A percentile compares a stretch with the other conserved stretches of the same genome.
These are phyloP conservation scores for Alternaria arborescens DNA, from an alignment of 2,329 filamentous ascomycete genomes.

Conservation along the genomic window DNA sequence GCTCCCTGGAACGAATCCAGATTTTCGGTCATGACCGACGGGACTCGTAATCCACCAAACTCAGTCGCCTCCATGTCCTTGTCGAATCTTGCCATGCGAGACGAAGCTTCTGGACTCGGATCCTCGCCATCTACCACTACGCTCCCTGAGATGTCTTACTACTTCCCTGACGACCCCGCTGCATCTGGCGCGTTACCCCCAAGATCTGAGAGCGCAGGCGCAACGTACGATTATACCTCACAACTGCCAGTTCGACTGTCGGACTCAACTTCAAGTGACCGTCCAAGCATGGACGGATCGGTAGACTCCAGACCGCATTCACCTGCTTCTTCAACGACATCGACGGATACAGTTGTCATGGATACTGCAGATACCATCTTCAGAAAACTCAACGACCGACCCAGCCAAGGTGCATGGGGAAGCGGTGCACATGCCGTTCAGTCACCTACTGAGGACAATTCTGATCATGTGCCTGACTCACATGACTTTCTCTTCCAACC, in stretches of 20 bases:
- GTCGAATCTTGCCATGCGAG: constrained; percentile 15
- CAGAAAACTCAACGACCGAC: constrained; percentile 36
- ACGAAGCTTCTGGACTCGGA: constrained; percentile 11
- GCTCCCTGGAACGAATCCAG: constrained; percentile 26
- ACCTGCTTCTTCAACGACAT: constrained; percentile 32
- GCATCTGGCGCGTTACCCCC: constrained; percentile 25
- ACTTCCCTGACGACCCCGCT: constrained; percentile 36
- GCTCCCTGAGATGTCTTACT: constrained; percentile 39
- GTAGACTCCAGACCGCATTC: constrained; percentile 25
- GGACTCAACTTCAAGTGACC: constrained; percentile 13
- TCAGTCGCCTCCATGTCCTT: constrained; percentile 37
- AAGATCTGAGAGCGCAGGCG: constrained; percentile 1
- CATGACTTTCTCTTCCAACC: constrained; percentile 40
- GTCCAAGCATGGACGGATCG: constrained; percentile 18
- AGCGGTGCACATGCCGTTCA: constrained; percentile 22
- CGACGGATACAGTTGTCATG: constrained; percentile 32
- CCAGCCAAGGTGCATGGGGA: constrained; percentile 28
- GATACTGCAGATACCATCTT: constrained; percentile 41
- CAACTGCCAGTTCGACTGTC: constrained; percentile 14
- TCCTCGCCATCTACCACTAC: constrained; percentile 33
- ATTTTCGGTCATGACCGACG: constrained; percentile 35
- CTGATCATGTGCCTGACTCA: constrained; percentile 33
- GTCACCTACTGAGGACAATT: constrained; percentile 15
- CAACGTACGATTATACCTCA: constrained; percentile 3
- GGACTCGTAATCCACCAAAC: constrained; percentile 41